Conservation (phyloP, 1,284 basidiomycete genomes). For the Pyrrhoderma lamaoense region DNA sequence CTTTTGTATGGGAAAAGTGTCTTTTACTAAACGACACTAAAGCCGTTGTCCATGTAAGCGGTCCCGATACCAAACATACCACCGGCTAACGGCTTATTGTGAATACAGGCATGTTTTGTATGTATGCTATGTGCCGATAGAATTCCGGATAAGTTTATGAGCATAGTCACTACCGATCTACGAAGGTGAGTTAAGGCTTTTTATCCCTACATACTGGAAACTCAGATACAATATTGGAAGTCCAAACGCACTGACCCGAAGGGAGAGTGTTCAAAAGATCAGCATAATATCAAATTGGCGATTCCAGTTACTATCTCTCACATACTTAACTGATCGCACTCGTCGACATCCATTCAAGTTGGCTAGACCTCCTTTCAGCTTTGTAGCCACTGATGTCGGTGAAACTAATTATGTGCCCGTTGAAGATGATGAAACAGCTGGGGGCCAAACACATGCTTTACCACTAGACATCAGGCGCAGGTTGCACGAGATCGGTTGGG, state of each 20-base stretch:
- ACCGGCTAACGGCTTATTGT: not conserved
- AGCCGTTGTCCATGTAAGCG: slow-evolving; percentile 44
- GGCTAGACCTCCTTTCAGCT: slow-evolving; percentile 55
- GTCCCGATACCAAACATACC: not conserved
- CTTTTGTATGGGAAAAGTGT: slow-evolving; percentile 49
- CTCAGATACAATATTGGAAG: slow-evolving; percentile 27
- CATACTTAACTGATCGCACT: slow-evolving; percentile 48
- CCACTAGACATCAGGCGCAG: slow-evolving; percentile 56
- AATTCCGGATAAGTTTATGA: slow-evolving; percentile 37
- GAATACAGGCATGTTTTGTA: slow-evolving; percentile 51
- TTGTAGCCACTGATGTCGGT: slow-evolving; percentile 66
- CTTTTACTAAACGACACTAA: slow-evolving; percentile 36
- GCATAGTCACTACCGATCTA: slow-evolving; percentile 20
- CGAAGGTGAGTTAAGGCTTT: slow-evolving; percentile 4
- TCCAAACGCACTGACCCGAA: slow-evolving; percentile 37
- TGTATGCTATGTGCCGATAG: slow-evolving; percentile 69
- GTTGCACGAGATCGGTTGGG: slow-evolving; percentile 66
- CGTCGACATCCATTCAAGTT: slow-evolving; percentile 59
- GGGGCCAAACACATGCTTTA: slow-evolving; percentile 36
- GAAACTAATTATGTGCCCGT: slow-evolving; percentile 46
- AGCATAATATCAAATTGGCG: slow-evolving; percentile 54
- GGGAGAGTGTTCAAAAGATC: slow-evolving; percentile 45
- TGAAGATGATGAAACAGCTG: slow-evolving; percentile 46
- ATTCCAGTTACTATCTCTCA: slow-evolving; percentile 56
- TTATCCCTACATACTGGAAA: not conserved